Conservation (phyloP, 208 protist species). For the Naegleria fowleri region DNA sequence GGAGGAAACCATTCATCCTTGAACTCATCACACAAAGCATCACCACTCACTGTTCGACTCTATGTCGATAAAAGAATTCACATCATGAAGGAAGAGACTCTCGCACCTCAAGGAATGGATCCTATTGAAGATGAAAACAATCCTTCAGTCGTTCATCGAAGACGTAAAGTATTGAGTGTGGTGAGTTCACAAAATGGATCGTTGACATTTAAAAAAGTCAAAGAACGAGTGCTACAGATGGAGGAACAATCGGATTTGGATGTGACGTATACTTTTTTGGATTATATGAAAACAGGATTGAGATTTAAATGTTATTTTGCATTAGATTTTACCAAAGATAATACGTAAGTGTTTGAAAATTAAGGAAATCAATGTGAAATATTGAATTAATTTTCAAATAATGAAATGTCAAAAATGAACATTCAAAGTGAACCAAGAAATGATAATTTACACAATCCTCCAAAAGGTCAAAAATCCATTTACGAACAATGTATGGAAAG, state of each 20-base stretch:
- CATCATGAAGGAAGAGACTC: neutral
- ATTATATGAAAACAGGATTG: conserved; percentile 19
- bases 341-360: neutral
- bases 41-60: neutral
- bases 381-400: no score
- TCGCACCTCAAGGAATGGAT: neutral
- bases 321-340: conserved; percentile 11
- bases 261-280: neutral
- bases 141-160: neutral
- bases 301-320: conserved; percentile 10
- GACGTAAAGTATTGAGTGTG: neutral
- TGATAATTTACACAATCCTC: neutral
- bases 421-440: neutral
- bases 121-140: neutral
- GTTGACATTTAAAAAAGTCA: neutral
- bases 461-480: neutral
- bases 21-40: neutral
- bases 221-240: neutral
- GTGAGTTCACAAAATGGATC: neutral
- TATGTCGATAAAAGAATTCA: neutral
- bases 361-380: no score
- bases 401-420: neutral
- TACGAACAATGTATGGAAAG: conserved; percentile 9
- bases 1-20: neutral
- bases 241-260: neutral